Conservation (phyloP, 202 grass and related monocot species). For the Schoenoplectus tabernaemontani region DNA sequence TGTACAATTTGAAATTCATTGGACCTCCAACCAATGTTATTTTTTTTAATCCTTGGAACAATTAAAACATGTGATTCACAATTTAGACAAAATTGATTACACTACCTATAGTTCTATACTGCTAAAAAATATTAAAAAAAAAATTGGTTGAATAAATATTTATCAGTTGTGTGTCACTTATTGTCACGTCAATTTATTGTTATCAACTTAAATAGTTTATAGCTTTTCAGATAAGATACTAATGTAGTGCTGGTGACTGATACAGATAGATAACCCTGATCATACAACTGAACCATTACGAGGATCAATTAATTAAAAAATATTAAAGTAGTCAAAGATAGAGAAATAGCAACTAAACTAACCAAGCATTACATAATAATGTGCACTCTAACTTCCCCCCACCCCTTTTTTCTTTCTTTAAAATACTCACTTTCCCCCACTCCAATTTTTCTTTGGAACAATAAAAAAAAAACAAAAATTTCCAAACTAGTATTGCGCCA, state of each 20-base stretch:
- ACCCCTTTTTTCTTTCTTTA: not conserved
- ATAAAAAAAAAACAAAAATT: no score
- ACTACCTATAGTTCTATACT: no score
- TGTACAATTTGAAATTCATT: no score
- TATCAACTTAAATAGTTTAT: not conserved
- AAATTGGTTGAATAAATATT: not conserved
- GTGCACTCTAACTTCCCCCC: not conserved
- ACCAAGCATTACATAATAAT: conserved; percentile 18
- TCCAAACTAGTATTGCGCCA: no score
- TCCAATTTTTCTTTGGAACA: conserved; percentile 9
- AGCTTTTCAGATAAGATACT: not conserved
- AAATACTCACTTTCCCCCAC: not conserved
- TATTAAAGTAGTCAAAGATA: conserved; percentile 17
- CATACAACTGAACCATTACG: conserved; percentile 2
- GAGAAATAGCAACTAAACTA: conserved; percentile 21
- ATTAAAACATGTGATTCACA: no score
- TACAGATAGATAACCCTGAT: not conserved
- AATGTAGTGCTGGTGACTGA: not conserved
- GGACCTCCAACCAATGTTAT: no score
- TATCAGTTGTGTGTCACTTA: not conserved
- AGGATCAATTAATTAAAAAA: not conserved
- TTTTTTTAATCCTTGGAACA: no score
- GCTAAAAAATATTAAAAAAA: no score
- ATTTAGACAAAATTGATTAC: no score
- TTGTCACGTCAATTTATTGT: not conserved